Evolutionary conservation across 2,329 filamentous ascomycete genomes (phyloP), one percentile per base, ranked within the genome.

Genomic region (Dactylellina leptospora): DNA sequence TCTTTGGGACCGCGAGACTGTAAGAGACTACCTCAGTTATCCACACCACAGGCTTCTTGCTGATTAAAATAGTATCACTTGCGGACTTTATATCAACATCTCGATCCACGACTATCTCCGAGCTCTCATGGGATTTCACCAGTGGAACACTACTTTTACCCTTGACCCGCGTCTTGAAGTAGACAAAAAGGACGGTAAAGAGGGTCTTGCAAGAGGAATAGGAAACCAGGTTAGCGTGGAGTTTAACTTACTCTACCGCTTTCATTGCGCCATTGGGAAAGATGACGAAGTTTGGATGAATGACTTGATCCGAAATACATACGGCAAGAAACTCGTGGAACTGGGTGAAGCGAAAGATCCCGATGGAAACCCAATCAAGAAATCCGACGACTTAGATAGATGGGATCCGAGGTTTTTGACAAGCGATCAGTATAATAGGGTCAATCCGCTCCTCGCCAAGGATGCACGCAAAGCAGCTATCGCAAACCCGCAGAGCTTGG

Each of bases 151-250:
- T 6, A 64, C 69, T 18, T 73, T 86, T 82, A 87, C 84, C 5
- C 80, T 90, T 3, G 86, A 90, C 70, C 87, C 87, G 1, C 84
- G 87, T 20, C 82, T 83, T n/a, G 83, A 87, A 0, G 85, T 87
- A 40, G 82, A 79, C 75, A 84, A 83, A 66, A 79, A 80, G 47
- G 80, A 79, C 51, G 79, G 82, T 1, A 73, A 80, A 8, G 76
- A 80, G 56, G 78, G 79, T 2, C 82, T 84, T 0, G 80, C 83
- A 0, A 81, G 85, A 47, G 87, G 85, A 1, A 82, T 86, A 1
- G 87, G 87, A 10, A 90, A 90, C 75, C 86, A 89, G 75, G 86
- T 89, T 47, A 87, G 85, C 42, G 87, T 86, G 2, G 87, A 90
- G 77, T 90, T 90, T 79, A 89, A 89, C 70, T 80, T 89, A 25